Evolutionary conservation across 805 yeast species (phyloP).

Genomic region (Saturnispora gosingensis): DNA sequence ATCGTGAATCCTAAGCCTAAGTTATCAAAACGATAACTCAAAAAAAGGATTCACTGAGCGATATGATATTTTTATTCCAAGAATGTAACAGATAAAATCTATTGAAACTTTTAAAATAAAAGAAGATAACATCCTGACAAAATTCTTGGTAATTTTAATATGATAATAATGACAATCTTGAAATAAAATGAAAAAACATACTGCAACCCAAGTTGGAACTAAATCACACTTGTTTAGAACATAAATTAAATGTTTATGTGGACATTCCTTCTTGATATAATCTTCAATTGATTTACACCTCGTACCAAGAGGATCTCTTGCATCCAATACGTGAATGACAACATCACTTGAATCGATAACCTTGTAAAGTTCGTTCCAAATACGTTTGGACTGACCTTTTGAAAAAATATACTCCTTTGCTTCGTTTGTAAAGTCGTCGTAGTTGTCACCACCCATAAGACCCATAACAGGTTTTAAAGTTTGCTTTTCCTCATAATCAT

Average conservation of each 20-base stretch:
- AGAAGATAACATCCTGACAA: constrained; percentile 61
- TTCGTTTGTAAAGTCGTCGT: constrained; percentile 79
- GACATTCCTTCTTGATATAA: constrained; percentile 85
- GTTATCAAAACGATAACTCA: constrained; percentile 2
- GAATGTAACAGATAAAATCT: constrained; percentile 88
- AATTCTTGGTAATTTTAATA: constrained; percentile 57
- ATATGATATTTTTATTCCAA: constrained; percentile 69
- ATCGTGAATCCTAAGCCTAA: constrained; percentile 31
- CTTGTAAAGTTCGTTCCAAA: constrained; percentile 95
- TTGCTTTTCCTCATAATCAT: constrained; percentile 60
- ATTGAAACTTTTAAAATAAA: constrained; percentile 21
- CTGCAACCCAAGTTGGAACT: constrained; percentile 99
- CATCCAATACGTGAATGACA: constrained; percentile 92
- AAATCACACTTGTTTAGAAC: constrained; percentile 96
- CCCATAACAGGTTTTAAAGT: constrained; percentile 71
- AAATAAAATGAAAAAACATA: constrained; percentile 55
- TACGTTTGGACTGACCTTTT: constrained; percentile 96
- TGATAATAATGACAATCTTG: constrained; percentile 5
- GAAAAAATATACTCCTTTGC: constrained; percentile 94
- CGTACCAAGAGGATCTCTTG: constrained; percentile 95
- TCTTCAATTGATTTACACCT: constrained; percentile 90
- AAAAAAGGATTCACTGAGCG: not conserved
- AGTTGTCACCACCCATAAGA: constrained; percentile 61
- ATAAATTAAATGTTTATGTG: constrained; percentile 92
- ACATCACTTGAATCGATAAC: constrained; percentile 98